Evolutionary conservation across 495 filamentous ascomycete genomes (phyloP), one percentile per base, ranked within the genome.

Genomic region (Penicillium arizonense): DNA sequence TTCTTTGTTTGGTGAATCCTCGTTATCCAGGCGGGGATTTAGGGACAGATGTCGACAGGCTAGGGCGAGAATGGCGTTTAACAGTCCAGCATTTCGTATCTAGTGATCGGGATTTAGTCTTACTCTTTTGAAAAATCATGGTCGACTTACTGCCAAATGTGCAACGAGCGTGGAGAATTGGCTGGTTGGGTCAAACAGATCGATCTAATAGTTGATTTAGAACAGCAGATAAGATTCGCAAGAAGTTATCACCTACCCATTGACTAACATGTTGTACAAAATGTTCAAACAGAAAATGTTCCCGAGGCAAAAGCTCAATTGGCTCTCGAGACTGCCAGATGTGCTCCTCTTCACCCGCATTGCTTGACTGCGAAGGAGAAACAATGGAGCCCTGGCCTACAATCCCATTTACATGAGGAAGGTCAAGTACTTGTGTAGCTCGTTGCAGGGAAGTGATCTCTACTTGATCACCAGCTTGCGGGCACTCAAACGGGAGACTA

Each of bases 61-160:
- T 18, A 62, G 56, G 33, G 55, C 55, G 1, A 62, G 48, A 12
- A 62, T 56, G 12, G 59, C 55, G 44, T 62, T 62, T 52, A 62
- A 46, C 9, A 62, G 47, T 0, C 59, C 59, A 10, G 55, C 52
- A 51, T 62, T 62, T 4, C 40, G 40, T 23, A 57, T 47, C 52
- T 55, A 26, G 32, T 18, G 5, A 47, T 44, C 38, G 13, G 21
- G n/a, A 0, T 1, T 21, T 14, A 44, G 9, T 30, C 28, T 40
- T 33, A 10, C 32, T 4, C 4, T 44, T 14, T 3, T 54, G 14
- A 32, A 21, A 21, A 3, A 8, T 1, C 21, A 38, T 5, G 53
- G 33, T 51, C 35, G 35, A 36, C 50, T 44, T 53, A 46, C 56
- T n/a, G 56, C 50, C 23, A 55, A 32, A 16, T 50, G 41, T 30